Evolutionary conservation across 768 basidiomycete species (phyloP).

Genomic region (Heimioporus sp.): DNA sequence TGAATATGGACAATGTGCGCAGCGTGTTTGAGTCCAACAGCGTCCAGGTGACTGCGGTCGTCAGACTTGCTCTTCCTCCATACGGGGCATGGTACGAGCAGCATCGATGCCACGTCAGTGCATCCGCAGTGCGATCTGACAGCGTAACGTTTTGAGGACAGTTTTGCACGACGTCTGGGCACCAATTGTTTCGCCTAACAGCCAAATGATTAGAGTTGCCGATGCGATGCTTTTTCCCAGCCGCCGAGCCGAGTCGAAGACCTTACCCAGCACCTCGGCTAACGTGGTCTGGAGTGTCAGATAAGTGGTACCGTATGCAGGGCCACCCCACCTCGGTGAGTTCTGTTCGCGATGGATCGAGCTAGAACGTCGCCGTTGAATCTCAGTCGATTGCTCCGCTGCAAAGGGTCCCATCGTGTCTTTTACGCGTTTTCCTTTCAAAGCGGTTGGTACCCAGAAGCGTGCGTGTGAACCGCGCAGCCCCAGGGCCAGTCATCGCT

Average conservation of each 20-base stretch:
- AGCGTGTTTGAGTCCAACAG: conserved; percentile 59
- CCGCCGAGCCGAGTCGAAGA: too few species aligned
- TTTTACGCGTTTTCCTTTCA: conserved; percentile 55
- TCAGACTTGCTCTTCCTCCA: conserved; percentile 57
- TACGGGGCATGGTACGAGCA: conserved; percentile 52
- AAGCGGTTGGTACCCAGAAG: conserved; percentile 52
- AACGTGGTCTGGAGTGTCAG: too few species aligned
- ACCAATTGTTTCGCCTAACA: too few species aligned
- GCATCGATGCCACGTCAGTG: too few species aligned
- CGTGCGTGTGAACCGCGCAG: conserved; percentile 54
- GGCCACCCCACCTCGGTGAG: conserved; percentile 30
- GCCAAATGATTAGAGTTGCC: too few species aligned
- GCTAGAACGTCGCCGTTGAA: conserved; percentile 8
- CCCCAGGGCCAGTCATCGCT: conserved; percentile 55
- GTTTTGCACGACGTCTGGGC: too few species aligned
- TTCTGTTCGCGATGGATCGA: not conserved
- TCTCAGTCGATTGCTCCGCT: conserved; percentile 47
- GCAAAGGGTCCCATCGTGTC: conserved; percentile 62
- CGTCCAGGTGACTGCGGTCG: conserved; percentile 51
- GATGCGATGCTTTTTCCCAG: too few species aligned
- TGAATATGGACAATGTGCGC: conserved; percentile 51
- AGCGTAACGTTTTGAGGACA: too few species aligned
- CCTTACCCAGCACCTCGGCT: too few species aligned
- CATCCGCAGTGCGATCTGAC: too few species aligned
- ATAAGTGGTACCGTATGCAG: conserved; percentile 21